A percentile compares a stretch with the other conserved stretches of the same genome.
phyloP scores from a whole-genome alignment of 495 filamentous ascomycete genomes.

The Xylaria nigripes region DNA sequence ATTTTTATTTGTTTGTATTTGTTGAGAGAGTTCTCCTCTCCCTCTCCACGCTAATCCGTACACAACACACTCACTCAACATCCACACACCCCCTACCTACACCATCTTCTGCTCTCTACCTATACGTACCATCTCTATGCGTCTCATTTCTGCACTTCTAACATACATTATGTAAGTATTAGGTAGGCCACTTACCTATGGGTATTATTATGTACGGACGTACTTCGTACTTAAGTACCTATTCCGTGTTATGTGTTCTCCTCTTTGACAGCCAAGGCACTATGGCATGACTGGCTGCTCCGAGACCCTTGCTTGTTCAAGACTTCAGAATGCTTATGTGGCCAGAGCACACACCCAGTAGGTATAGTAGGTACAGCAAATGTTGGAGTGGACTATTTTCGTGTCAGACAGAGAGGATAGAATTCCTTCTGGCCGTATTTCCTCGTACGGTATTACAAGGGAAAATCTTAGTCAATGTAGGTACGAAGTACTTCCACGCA shows the following conservation, averaged over 20 bases:
- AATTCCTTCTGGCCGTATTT: conserved; percentile 27
- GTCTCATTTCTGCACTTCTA: too few species aligned
- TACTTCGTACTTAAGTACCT: not conserved
- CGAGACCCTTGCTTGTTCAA: conserved; percentile 14
- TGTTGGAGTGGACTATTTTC: conserved; percentile 29
- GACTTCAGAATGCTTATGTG: conserved; percentile 19
- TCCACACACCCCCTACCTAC: too few species aligned
- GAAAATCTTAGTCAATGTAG: conserved; percentile 25
- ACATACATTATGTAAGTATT: too few species aligned
- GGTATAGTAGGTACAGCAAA: not conserved
- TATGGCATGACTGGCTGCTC: not conserved
- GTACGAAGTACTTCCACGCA: conserved; percentile 21
- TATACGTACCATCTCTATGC: too few species aligned
- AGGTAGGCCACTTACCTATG: too few species aligned
- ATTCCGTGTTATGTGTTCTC: not conserved
- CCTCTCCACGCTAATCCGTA: too few species aligned
- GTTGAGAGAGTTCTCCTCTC: not conserved
- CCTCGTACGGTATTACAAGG: conserved; percentile 19
- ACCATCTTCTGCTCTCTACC: too few species aligned
- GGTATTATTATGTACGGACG: too few species aligned
- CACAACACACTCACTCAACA: too few species aligned
- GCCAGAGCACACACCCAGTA: conserved; percentile 20
- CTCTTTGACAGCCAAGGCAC: not conserved
- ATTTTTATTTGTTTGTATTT: not conserved
- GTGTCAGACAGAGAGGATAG: conserved; percentile 32